Base-by-base conservation (phyloP, 2,329 filamentous ascomycete genomes). In the Epichloe scottii region DNA sequence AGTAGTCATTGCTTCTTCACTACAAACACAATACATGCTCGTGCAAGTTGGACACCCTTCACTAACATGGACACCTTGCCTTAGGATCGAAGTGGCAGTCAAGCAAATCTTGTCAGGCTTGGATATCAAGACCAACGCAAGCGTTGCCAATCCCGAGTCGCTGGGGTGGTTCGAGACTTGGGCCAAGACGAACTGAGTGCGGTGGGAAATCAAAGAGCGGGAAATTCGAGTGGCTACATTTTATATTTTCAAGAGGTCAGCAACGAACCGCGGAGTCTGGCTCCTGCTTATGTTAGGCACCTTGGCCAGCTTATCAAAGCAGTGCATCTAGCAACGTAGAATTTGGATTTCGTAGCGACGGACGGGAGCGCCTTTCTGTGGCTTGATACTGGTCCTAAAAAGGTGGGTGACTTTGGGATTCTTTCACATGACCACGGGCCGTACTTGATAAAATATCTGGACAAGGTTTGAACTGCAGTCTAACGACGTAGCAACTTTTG, bases 71-170 rank as follows among this genome's bases (percentile, higher is more conserved):
- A 8, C 26, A 2, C 34, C 0, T 46, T 15, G 19, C 4, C 17
- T 37, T 39, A 87, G 84, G 69, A 88, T 98, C 53, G 91, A 98
- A 66, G 89, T 94, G 46, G 88, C 89, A 0, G 91, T 97, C 5
- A 97, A 97, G 73, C 90, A 96, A 68, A 96, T 97, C 43, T 71
- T 98, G 1, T 95, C 88, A 30, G 91, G 90, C 0, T 72, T 90
- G 67, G 80, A 87, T 49, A 82, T 96, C 57, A 90, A 89, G 72
- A 93, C 88, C 0, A 89, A 89, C 46, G 89, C 90, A 0, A 94
- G 88, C 61, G 90, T 97, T n/a, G 88, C 89, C 4, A 97, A 97
- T 66, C 84, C 87, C 2, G 86, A 84, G 58, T 89, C 90, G 57
- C 68, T 98, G 57, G 84, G 88, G 40, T 97, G 89, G 86, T 97